A percentile compares a stretch with the other conserved stretches of the same genome.
Evolutionary conservation across 2,329 filamentous ascomycete species (phyloP).

Genomic region (Alternaria solani): DNA sequence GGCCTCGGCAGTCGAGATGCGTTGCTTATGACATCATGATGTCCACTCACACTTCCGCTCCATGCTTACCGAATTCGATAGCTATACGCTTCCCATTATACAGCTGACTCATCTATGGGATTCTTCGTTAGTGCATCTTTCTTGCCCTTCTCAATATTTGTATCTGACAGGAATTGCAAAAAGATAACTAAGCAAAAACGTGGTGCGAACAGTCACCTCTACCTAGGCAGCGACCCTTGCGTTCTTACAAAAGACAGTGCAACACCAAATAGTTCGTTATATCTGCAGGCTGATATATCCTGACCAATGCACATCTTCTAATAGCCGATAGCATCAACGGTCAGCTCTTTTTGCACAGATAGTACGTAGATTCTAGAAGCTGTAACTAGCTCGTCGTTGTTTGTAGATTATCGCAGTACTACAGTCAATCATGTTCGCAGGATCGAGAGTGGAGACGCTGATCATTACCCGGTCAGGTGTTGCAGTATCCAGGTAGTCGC

Average conservation of each 20-base stretch:
- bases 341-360: not conserved
- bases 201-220: not conserved
- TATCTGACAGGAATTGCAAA: not conserved
- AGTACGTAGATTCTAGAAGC: too few species aligned
- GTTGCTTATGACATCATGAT: slow-evolving; percentile 16
- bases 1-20: not conserved
- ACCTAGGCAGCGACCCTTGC: not conserved
- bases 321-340: not conserved
- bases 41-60: not conserved
- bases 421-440: not conserved
- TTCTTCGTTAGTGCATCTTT: not conserved
- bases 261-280: not conserved
- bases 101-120: not conserved
- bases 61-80: not conserved
- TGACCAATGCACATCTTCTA: not conserved
- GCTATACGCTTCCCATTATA: not conserved
- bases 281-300: not conserved
- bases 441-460: not conserved
- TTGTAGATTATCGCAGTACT: too few species aligned
- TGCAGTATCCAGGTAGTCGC: not conserved
- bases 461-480: not conserved
- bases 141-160: not conserved
- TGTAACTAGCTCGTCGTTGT: too few species aligned
- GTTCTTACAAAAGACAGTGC: not conserved
- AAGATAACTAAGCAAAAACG: not conserved